Percentiles rank a stretch among this genome's conserved stretches.
These are phyloP conservation scores for Meyerozyma carpophila DNA, from an alignment of 1,139 yeast species.

Conservation along the genomic window DNA sequence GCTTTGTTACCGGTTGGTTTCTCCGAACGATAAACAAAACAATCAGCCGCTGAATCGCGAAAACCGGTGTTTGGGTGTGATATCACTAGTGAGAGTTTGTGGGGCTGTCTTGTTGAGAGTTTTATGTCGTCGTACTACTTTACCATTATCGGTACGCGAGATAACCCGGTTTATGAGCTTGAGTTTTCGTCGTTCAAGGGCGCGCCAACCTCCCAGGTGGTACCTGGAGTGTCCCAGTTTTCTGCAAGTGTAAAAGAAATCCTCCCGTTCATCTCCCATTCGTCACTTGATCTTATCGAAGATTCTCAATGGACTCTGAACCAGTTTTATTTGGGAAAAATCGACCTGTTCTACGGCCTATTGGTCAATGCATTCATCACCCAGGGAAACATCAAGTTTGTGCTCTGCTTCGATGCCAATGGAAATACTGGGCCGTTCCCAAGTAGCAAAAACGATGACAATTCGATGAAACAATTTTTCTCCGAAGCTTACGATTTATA, in stretches of 20 bases:
- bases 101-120: background rate
- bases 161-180: slow-evolving; percentile 80
- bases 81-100: background rate
- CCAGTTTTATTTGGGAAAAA: slow-evolving; percentile 62
- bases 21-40: slow-evolving; percentile 1
- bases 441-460: slow-evolving; percentile 46
- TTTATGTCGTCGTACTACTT: slow-evolving; percentile 65
- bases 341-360: slow-evolving; percentile 84
- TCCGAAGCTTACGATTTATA: slow-evolving; percentile 82
- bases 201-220: slow-evolving; percentile 30
- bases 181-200: slow-evolving; percentile 72
- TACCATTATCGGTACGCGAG: slow-evolving; percentile 82
- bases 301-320: slow-evolving; percentile 78
- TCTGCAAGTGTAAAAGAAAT: slow-evolving; percentile 70
- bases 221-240: slow-evolving; percentile 61
- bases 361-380: slow-evolving; percentile 79
- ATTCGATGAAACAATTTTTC: slow-evolving; percentile 76
- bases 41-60: background rate
- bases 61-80: background rate
- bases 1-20: background rate
- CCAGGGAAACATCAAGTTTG: slow-evolving; percentile 79
- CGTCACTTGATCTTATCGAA: slow-evolving; percentile 84
- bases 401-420: slow-evolving; percentile 63
- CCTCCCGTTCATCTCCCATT: slow-evolving; percentile 82
- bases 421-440: slow-evolving; percentile 4